Percentiles rank a stretch among this genome's conserved stretches.
phyloP scores from a whole-genome alignment of 805 yeast species.

The Monosporozyma unispora region DNA sequence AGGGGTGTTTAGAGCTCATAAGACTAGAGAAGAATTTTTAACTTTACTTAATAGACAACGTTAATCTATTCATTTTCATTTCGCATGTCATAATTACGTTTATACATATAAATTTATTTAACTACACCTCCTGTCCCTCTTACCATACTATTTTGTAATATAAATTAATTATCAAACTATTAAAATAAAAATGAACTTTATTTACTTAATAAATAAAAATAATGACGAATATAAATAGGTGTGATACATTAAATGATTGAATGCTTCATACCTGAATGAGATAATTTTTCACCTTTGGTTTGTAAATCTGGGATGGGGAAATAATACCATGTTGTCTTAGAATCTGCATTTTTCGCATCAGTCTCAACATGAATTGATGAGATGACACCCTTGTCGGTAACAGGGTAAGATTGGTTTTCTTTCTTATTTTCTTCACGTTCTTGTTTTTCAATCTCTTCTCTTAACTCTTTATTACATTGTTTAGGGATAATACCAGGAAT shows the following conservation, averaged over 20 bases:
- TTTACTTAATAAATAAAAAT: neutral
- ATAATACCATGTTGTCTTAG: constrained; percentile 57
- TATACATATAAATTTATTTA: neutral
- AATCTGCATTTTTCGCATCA: constrained; percentile 39
- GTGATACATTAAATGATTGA: neutral
- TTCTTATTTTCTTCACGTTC: constrained; percentile 33
- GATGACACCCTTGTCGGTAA: constrained; percentile 48
- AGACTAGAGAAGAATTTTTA: constrained; percentile 93
- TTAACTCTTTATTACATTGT: constrained; percentile 7
- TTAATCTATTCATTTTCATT: neutral
- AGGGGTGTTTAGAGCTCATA: constrained; percentile 91
- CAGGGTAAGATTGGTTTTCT: constrained; percentile 43
- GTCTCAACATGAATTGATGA: constrained; percentile 69
- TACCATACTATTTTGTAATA: neutral
- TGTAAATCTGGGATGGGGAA: constrained; percentile 56
- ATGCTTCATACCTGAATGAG: constrained; percentile 26
- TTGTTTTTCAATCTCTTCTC: constrained; percentile 3
- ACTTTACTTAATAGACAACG: constrained; percentile 56
- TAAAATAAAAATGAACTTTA: no score
- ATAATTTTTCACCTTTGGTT: constrained; percentile 22
- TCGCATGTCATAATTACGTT: neutral
- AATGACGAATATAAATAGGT: neutral
- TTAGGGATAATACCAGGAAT: constrained; percentile 24
- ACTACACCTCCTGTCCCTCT: neutral
- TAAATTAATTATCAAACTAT: neutral